Evolutionary conservation across 2,329 filamentous ascomycete genomes (phyloP), one percentile per base, ranked within the genome.

Genomic region (Cryphonectria nitschkei): DNA sequence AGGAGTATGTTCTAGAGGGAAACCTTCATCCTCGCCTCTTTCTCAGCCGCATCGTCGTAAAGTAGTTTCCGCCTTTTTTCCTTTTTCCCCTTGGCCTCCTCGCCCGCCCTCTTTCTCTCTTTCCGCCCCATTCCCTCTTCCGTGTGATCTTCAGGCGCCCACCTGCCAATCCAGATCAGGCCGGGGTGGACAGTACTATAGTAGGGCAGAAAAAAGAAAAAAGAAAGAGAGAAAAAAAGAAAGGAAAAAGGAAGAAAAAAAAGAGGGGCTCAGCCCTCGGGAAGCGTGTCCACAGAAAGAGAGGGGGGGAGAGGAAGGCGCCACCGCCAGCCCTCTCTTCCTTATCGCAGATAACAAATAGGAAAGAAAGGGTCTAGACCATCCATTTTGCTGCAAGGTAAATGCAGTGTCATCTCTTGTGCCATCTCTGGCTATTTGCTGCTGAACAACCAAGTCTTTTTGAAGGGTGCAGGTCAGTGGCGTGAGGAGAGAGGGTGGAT

Each of bases 291-390:
- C n/a, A 56, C 52, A 56, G 52, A 32, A 29, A 26, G 26, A 26
- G 26, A 14, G 43, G 14, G 43, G 43, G 46, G 26, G 26, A 26
- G 26, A 26, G 19, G 11, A 37, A 7, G 46, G 19, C 46, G 9
- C 46, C 46, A 50, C 46, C 22, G 11, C 46, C 46, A n/a, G 19
- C 54, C 54, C 2, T 32, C 54, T 58, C 52, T 54, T 32, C 29
- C 54, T 58, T 58, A 58, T 58, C 54, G 54, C 54, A 7, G 54
- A 58, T 58, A 58, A 58, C 4, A 54, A 54, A 54, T 8, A 19
- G 14, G 2, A 6, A 14, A n/a, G 19, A 58, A 6, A 2, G 16
- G 50, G 54, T 58, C 54, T 34, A 58, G 26, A 16, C 26, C 54
- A 32, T 19, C 13, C 54, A n/a, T 22, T 6, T 13, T 58, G 26